Conservation (phyloP, 495 filamentous ascomycete genomes). For the Penicillium manginii region DNA sequence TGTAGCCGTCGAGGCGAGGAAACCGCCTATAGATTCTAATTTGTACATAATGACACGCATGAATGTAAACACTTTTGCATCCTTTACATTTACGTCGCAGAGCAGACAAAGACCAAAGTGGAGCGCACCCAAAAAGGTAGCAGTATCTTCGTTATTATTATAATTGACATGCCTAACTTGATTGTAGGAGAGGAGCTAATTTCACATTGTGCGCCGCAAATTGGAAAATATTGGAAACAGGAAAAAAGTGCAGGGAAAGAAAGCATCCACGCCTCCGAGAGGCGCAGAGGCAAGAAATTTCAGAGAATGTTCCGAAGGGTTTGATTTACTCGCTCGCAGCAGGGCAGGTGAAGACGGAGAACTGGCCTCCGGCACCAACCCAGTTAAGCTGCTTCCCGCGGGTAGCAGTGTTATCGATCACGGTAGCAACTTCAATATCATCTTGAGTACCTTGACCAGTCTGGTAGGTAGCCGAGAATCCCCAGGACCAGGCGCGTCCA, state of each 20-base stretch:
- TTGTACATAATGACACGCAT: not conserved
- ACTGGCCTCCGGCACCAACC: slow-evolving; percentile 66
- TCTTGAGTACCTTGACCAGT: slow-evolving; percentile 62
- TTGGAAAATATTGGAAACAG: slow-evolving; percentile 12
- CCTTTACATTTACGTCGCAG: too few species aligned
- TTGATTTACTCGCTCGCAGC: slow-evolving; percentile 22
- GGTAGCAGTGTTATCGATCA: slow-evolving; percentile 63
- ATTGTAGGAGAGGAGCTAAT: slow-evolving; percentile 14
- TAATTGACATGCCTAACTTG: slow-evolving; percentile 5
- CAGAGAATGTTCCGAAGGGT: not conserved
- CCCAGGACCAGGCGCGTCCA: slow-evolving; percentile 65
- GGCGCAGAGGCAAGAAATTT: not conserved
- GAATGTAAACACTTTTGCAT: too few species aligned
- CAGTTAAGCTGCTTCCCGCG: slow-evolving; percentile 57
- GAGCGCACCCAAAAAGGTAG: slow-evolving; percentile 2
- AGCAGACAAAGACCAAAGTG: not conserved
- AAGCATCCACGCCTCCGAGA: not conserved
- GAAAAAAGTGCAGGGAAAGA: not conserved
- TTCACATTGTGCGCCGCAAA: slow-evolving; percentile 14
- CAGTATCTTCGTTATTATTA: slow-evolving; percentile 8
- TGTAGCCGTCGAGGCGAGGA: slow-evolving; percentile 10
- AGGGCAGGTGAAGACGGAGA: slow-evolving; percentile 51
- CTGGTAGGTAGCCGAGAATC: slow-evolving; percentile 66
- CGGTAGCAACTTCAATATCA: slow-evolving; percentile 59
- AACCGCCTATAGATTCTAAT: not conserved